Percentiles rank a stretch among this genome's conserved stretches.
These are phyloP conservation scores for Cryptococcus jaspeensis DNA, from an alignment of 1,284 basidiomycete species.

Conservation along the genomic window DNA sequence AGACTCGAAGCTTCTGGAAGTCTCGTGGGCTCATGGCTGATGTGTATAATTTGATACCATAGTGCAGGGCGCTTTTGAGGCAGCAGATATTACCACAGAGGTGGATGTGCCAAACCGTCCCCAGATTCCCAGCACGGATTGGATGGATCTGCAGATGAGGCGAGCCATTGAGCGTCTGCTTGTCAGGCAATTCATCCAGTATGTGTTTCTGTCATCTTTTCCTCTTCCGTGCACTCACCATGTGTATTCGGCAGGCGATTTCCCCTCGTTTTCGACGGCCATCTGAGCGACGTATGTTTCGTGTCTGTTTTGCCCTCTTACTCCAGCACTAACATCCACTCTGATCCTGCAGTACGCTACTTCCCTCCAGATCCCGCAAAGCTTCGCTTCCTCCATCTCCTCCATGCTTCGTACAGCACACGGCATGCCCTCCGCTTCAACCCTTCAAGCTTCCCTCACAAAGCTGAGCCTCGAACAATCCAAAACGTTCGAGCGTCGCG, in stretches of 20 bases:
- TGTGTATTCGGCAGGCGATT: slow-evolving; percentile 8
- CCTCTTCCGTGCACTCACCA: neutral
- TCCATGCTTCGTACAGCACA: neutral
- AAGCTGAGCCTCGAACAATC: neutral
- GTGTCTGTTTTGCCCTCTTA: neutral
- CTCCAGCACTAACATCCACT: neutral
- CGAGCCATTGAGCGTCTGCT: neutral
- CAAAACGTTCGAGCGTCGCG: neutral
- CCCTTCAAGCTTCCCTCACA: neutral
- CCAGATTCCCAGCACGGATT: neutral
- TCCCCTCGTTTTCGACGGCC: slow-evolving; percentile 20
- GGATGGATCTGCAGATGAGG: slow-evolving; percentile 2
- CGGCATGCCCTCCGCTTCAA: slow-evolving; percentile 1
- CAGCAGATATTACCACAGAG: neutral
- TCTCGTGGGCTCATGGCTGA: neutral
- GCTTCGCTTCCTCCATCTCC: slow-evolving; percentile 3
- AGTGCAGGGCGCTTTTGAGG: neutral
- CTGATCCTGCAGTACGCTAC: neutral
- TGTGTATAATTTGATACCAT: neutral
- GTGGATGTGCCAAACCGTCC: too few species aligned
- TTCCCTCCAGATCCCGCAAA: neutral
- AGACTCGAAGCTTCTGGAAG: too few species aligned
- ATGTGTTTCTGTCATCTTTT: neutral
- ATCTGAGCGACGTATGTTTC: slow-evolving; percentile 3
- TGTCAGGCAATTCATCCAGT: slow-evolving; percentile 12